Evolutionary conservation across 1,139 yeast genomes (phyloP).

Genomic region (Meyerozyma guilliermondii): DNA sequence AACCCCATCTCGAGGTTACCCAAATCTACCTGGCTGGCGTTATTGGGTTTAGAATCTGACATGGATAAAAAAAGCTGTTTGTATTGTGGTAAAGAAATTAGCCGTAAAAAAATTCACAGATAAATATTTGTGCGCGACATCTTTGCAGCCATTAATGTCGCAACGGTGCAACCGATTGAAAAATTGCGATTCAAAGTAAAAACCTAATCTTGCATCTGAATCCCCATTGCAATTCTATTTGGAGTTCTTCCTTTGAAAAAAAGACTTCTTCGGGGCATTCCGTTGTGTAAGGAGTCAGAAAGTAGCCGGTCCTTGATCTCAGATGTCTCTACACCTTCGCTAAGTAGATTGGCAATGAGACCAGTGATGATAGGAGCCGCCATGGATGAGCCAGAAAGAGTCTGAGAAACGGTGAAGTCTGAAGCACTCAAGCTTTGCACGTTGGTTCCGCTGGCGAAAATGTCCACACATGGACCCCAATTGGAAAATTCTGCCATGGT

Average conservation of each 20-base stretch:
- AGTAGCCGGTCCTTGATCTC: conserved; percentile 38
- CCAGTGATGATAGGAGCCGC: conserved; percentile 82
- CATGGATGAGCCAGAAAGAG: conserved; percentile 83
- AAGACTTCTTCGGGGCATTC: conserved; percentile 27
- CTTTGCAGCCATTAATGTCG: background rate
- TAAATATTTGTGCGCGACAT: background rate
- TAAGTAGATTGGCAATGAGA: conserved; percentile 56
- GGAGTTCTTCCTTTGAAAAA: conserved; percentile 31
- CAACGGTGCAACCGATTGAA: background rate
- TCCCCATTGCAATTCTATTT: conserved; percentile 23
- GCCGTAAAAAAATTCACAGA: background rate
- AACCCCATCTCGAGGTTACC: background rate
- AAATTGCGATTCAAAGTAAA: background rate
- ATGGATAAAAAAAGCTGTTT: background rate
- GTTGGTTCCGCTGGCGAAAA: conserved; percentile 75
- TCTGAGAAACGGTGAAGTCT: conserved; percentile 24
- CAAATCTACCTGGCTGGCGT: background rate
- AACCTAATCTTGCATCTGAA: background rate
- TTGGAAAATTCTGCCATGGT: conserved; percentile 70
- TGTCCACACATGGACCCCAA: conserved; percentile 85
- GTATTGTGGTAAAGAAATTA: too few relatives aligned
- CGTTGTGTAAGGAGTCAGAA: conserved; percentile 24
- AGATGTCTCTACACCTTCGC: conserved; percentile 48
- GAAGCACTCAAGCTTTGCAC: conserved; percentile 43
- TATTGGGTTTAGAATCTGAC: background rate